Conservation (phyloP, 2,329 filamentous ascomycete genomes). For the Stagonosporopsis chrysanthemi region DNA sequence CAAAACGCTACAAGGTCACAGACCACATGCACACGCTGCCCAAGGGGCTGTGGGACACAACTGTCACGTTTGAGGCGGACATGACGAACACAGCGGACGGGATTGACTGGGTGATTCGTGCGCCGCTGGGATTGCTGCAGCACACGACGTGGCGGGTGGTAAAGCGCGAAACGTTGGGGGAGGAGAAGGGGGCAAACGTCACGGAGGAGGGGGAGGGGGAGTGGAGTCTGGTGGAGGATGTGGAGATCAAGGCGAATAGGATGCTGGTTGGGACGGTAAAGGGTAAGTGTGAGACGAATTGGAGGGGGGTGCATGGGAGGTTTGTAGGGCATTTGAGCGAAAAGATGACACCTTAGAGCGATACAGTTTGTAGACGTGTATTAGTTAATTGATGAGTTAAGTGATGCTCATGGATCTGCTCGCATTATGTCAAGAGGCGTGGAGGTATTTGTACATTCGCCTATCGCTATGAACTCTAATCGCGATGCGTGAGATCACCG, state of each 20-base stretch:
- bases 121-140: constrained; percentile 46
- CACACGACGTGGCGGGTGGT: constrained; percentile 42
- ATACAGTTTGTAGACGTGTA: too few relatives aligned
- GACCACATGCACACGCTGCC: constrained; percentile 49
- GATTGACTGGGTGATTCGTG: constrained; percentile 45
- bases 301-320: constrained; percentile 42
- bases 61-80: constrained; percentile 43
- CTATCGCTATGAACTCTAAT: not conserved
- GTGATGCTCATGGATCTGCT: too few relatives aligned
- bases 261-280: constrained; percentile 46
- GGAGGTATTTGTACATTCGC: not conserved
- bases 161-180: constrained; percentile 27
- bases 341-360: not conserved
- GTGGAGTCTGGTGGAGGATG: constrained; percentile 48
- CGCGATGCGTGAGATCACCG: not conserved
- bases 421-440: too few relatives aligned
- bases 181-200: constrained; percentile 11
- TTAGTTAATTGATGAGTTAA: too few relatives aligned
- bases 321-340: constrained; percentile 38
- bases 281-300: constrained; percentile 48
- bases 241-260: constrained; percentile 45
- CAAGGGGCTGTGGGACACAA: constrained; percentile 47
- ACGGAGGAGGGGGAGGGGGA: constrained; percentile 24
- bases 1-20: constrained; percentile 49
- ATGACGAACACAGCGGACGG: constrained; percentile 47